Evolutionary conservation across 441 rosid genomes (phyloP).

Genomic region (Adansonia grandidieri): DNA sequence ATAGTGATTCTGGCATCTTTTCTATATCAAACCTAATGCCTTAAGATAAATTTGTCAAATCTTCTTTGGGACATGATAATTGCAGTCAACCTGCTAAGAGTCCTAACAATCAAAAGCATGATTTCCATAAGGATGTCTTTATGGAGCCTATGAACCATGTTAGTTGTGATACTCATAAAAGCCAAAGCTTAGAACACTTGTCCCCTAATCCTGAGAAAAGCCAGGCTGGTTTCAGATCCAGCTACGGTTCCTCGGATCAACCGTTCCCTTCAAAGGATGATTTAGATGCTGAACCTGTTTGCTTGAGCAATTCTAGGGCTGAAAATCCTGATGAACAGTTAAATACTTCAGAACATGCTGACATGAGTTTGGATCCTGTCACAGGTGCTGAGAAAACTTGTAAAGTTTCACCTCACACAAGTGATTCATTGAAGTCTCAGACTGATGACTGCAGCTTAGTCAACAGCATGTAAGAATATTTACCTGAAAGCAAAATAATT

Average conservation of each 20-base stretch:
- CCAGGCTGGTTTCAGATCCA: constrained; percentile 22
- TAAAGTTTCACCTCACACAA: constrained; percentile 33
- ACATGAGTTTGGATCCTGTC: constrained; percentile 32
- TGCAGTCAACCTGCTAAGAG: constrained; percentile 33
- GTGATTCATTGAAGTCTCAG: constrained; percentile 39
- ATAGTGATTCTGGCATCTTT: constrained; percentile 29
- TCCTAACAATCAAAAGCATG: constrained; percentile 38
- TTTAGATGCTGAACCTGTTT: constrained; percentile 35
- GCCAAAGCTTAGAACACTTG: constrained; percentile 21
- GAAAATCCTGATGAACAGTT: constrained; percentile 37
- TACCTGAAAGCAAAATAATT: background rate
- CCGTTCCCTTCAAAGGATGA: constrained; percentile 40
- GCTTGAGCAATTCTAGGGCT: constrained; percentile 28
- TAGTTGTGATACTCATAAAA: constrained; percentile 30
- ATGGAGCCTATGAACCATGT: constrained; percentile 34
- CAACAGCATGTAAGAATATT: constrained; percentile 48
- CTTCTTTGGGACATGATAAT: constrained; percentile 33
- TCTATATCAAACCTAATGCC: constrained; percentile 26
- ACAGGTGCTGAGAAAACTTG: constrained; percentile 30
- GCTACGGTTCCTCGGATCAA: constrained; percentile 31
- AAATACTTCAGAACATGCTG: constrained; percentile 32
- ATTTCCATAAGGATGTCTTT: constrained; percentile 27
- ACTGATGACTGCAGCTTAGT: constrained; percentile 42
- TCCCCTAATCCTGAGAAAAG: constrained; percentile 32
- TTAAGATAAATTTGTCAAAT: constrained; percentile 37